A percentile compares a stretch with the other conserved stretches of the same genome.
These are phyloP conservation scores for Rhizopus microsporus DNA, from an alignment of 371 early-diverging fungal genomes.

Conservation along the genomic window DNA sequence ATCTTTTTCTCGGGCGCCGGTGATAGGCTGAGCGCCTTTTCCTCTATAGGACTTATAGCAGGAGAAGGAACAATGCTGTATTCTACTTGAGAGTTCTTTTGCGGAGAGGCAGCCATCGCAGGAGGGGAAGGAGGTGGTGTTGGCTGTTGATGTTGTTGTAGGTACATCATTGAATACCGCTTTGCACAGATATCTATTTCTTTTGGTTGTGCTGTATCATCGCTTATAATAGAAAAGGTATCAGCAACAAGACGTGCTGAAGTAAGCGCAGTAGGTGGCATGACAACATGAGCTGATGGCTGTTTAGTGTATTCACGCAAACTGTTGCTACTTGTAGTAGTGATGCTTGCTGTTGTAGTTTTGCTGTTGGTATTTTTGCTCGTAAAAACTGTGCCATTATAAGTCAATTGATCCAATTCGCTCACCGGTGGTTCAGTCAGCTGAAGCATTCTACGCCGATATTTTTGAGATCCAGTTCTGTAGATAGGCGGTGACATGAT, in stretches of 20 bases:
- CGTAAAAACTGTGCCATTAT: constrained; percentile 24
- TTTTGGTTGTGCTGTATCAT: constrained; percentile 21
- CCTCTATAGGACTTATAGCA: constrained; percentile 13
- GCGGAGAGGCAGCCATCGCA: not conserved
- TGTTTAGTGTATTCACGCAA: not conserved
- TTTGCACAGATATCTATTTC: constrained; percentile 32
- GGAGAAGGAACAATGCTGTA: not conserved
- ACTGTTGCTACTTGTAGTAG: not conserved
- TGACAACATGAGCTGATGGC: constrained; percentile 1
- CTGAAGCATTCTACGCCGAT: constrained; percentile 32
- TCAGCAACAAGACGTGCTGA: constrained; percentile 18
- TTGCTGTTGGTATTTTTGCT: constrained; percentile 1
- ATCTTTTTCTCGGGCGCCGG: not conserved
- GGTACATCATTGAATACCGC: constrained; percentile 29
- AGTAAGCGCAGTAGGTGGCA: constrained; percentile 30
- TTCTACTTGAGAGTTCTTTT: constrained; percentile 2
- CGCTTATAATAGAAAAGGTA: constrained; percentile 25
- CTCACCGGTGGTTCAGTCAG: constrained; percentile 35
- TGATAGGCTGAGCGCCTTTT: not conserved
- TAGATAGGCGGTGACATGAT: constrained; percentile 32
- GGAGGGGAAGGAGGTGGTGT: constrained; percentile 28
- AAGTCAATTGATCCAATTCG: constrained; percentile 41
- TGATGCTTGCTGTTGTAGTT: not conserved
- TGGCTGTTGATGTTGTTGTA: constrained; percentile 4
- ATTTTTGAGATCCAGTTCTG: constrained; percentile 32